phyloP scores from a whole-genome alignment of 176 grass and related monocot genomes.

The Tuctoria greenei region DNA sequence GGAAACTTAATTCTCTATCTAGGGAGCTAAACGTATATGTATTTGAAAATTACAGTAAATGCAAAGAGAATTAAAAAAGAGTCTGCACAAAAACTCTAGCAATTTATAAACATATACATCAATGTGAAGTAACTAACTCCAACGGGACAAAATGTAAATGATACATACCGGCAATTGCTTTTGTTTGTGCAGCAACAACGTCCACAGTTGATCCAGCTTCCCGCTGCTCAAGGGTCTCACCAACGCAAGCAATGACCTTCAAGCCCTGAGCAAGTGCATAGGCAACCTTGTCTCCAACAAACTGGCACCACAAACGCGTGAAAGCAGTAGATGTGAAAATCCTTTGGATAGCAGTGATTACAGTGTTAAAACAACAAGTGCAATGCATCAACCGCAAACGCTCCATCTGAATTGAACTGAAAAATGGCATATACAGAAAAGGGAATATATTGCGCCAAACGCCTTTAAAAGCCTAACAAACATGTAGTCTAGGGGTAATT shows the following conservation, averaged over 20 bases:
- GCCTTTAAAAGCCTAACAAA: background rate
- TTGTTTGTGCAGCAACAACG: slow-evolving; percentile 90
- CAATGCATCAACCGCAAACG: background rate
- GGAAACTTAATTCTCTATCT: background rate
- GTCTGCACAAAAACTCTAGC: background rate
- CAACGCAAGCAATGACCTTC: slow-evolving; percentile 97
- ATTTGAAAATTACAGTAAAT: background rate
- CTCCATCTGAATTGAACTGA: background rate
- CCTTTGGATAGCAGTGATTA: background rate
- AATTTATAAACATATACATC: background rate
- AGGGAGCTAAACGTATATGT: background rate
- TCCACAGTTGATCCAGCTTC: slow-evolving; percentile 84
- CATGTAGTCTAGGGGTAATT: background rate
- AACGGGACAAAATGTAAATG: background rate
- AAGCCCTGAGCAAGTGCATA: slow-evolving; percentile 87
- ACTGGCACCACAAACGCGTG: slow-evolving; percentile 40
- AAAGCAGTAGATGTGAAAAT: background rate
- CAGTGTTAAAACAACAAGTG: background rate
- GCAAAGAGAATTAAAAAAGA: background rate
- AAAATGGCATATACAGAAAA: background rate
- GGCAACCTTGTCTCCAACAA: slow-evolving; percentile 94
- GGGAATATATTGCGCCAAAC: background rate
- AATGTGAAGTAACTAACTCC: background rate
- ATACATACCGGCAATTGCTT: slow-evolving; percentile 83
- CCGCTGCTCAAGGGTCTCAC: slow-evolving; percentile 92